Conservation (phyloP, 371 early-diverging fungal genomes). For the Coemansia sp. region DNA sequence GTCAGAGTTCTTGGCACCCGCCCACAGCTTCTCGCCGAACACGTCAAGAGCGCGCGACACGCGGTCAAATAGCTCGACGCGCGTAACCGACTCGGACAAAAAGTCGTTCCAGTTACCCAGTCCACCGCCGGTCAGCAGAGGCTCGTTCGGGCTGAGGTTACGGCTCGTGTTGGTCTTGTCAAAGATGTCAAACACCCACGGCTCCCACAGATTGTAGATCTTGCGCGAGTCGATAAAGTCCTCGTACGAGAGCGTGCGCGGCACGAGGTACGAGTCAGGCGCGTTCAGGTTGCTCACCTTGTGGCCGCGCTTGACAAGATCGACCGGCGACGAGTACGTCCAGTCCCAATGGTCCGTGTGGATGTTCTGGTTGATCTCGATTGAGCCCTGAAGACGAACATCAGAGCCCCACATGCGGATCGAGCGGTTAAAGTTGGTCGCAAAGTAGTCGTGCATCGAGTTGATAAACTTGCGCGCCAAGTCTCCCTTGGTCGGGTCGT, state of each 20-base stretch:
- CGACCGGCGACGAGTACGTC: constrained; percentile 26
- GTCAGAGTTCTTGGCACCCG: constrained; percentile 26
- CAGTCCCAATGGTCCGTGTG: constrained; percentile 40
- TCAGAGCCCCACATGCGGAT: constrained; percentile 49
- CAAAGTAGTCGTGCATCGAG: constrained; percentile 38
- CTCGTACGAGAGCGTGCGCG: constrained; percentile 36
- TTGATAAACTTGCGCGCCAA: constrained; percentile 42
- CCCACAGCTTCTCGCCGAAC: constrained; percentile 41
- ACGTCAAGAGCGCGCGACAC: constrained; percentile 35
- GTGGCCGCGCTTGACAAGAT: constrained; percentile 32
- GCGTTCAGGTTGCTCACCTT: constrained; percentile 42
- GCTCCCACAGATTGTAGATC: constrained; percentile 47
- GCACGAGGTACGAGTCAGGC: constrained; percentile 38
- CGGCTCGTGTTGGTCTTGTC: constrained; percentile 41
- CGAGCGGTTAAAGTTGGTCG: constrained; percentile 28
- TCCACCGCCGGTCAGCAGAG: constrained; percentile 39
- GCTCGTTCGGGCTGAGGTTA: constrained; percentile 36
- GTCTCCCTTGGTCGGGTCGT: constrained; percentile 42
- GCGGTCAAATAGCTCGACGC: constrained; percentile 44
- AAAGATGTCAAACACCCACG: constrained; percentile 41
- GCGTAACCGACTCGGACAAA: constrained; percentile 38
- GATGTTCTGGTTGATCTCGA: constrained; percentile 27
- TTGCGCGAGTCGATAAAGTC: constrained; percentile 34
- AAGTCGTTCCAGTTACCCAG: constrained; percentile 45
- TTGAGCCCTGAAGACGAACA: constrained; percentile 33